Conservation (phyloP, 441 rosid species). For the Pelargonium citronellum region DNA sequence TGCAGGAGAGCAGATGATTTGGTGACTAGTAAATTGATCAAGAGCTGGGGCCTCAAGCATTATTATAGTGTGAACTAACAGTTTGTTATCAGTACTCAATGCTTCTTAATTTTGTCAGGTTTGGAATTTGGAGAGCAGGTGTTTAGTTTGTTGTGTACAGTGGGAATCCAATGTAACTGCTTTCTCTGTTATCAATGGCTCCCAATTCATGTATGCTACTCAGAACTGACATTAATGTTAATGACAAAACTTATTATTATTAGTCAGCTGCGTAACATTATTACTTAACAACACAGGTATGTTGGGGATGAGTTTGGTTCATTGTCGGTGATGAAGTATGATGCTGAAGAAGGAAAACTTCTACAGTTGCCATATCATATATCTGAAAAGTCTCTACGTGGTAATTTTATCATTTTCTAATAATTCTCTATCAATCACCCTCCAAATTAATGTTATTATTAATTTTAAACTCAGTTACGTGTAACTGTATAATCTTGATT, state of each 20-base stretch:
- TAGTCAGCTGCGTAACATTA: slow-evolving; percentile 13
- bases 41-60: neutral
- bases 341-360: slow-evolving; percentile 40
- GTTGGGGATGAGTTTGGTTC: slow-evolving; percentile 60
- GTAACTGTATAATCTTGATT: neutral
- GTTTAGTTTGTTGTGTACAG: slow-evolving; percentile 32
- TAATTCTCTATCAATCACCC: neutral
- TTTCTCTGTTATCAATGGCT: slow-evolving; percentile 50
- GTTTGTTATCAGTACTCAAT: neutral
- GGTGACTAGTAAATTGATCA: slow-evolving; percentile 7
- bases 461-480: neutral
- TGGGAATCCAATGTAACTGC: slow-evolving; percentile 74
- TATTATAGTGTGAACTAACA: slow-evolving; percentile 1
- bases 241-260: slow-evolving; percentile 3
- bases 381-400: slow-evolving; percentile 50
- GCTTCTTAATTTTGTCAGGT: slow-evolving; percentile 35
- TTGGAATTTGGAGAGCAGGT: slow-evolving; percentile 55
- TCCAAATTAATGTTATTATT: neutral
- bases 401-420: slow-evolving; percentile 27
- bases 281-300: slow-evolving; percentile 31
- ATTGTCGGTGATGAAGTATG: slow-evolving; percentile 47
- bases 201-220: slow-evolving; percentile 47
- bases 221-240: slow-evolving; percentile 10
- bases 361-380: slow-evolving; percentile 49
- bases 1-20: neutral